phyloP scores from a whole-genome alignment of 495 filamentous ascomycete species.

The Hamigera avellanea region DNA sequence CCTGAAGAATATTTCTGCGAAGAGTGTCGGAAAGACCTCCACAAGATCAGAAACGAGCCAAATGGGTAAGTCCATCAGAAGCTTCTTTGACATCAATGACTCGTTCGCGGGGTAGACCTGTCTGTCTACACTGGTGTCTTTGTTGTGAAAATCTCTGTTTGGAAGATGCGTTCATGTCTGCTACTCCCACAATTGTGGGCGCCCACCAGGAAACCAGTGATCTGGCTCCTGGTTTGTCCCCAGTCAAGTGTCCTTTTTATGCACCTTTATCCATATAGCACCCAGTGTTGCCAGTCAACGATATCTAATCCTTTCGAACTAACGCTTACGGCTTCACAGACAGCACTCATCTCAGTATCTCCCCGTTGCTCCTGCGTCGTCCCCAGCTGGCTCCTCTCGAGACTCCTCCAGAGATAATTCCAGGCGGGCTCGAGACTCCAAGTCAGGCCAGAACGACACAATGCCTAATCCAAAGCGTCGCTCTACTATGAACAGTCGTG shows the following conservation, averaged over 20 bases:
- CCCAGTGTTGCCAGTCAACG: too few species aligned
- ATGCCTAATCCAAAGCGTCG: constrained; percentile 57
- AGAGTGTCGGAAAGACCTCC: constrained; percentile 80
- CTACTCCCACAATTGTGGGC: too few species aligned
- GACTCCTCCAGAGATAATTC: constrained; percentile 33
- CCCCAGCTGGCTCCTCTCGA: constrained; percentile 33
- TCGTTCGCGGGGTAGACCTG: neutral
- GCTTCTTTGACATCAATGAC: neutral
- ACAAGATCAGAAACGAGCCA: constrained; percentile 63
- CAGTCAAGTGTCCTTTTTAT: too few species aligned
- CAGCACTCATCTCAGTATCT: constrained; percentile 59
- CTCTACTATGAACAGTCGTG: constrained; percentile 95
- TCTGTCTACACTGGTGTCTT: neutral
- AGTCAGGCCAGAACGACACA: constrained; percentile 33
- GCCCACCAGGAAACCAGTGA: too few species aligned
- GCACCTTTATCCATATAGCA: too few species aligned
- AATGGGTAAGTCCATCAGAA: constrained; percentile 64
- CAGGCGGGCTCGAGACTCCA: constrained; percentile 36
- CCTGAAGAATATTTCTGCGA: constrained; percentile 98
- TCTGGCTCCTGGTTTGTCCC: too few species aligned
- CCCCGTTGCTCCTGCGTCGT: constrained; percentile 41
- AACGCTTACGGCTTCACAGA: constrained; percentile 31
- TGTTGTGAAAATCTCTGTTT: neutral
- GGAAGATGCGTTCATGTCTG: too few species aligned
- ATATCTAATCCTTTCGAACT: constrained; percentile 1